Evolutionary conservation across 139 green algal species (phyloP).

Genomic region (Astrephomene gubernaculifera): DNA sequence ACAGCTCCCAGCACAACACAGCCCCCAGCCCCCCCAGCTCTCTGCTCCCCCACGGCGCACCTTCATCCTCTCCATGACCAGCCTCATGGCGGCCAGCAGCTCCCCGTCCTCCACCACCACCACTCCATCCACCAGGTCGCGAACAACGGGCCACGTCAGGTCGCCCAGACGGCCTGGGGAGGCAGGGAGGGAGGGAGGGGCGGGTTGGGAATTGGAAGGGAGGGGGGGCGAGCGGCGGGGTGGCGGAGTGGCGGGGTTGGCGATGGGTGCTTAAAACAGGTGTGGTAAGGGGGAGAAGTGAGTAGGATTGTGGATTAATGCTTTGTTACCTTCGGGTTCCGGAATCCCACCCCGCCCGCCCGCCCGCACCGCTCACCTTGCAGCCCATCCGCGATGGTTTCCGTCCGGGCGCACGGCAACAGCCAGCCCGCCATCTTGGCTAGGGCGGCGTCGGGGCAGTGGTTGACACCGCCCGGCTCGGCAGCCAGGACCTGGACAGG

Average conservation of each 20-base stretch:
- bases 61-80: conserved; percentile 80
- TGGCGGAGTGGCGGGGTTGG: too few relatives aligned
- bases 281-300: too few relatives aligned
- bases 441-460: conserved; percentile 65
- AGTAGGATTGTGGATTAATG: too few relatives aligned
- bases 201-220: too few relatives aligned
- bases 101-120: conserved; percentile 74
- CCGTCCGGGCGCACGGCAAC: conserved; percentile 60
- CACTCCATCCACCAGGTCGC: conserved; percentile 80
- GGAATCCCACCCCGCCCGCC: background rate
- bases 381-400: conserved; percentile 88
- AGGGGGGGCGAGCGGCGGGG: too few relatives aligned
- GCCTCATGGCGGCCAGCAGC: conserved; percentile 85
- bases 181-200: background rate
- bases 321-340: too few relatives aligned
- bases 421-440: conserved; percentile 70
- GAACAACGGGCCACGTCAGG: conserved; percentile 86
- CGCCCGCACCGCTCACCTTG: conserved; percentile 48
- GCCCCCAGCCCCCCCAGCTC: background rate
- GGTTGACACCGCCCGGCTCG: conserved; percentile 72
- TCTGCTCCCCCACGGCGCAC: conserved; percentile 11
- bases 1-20: too few relatives aligned
- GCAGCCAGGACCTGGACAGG: conserved; percentile 61
- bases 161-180: conserved; percentile 65
- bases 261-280: too few relatives aligned